Base-by-base conservation (phyloP, 2,329 filamentous ascomycete species). In the Monascus ruber region DNA sequence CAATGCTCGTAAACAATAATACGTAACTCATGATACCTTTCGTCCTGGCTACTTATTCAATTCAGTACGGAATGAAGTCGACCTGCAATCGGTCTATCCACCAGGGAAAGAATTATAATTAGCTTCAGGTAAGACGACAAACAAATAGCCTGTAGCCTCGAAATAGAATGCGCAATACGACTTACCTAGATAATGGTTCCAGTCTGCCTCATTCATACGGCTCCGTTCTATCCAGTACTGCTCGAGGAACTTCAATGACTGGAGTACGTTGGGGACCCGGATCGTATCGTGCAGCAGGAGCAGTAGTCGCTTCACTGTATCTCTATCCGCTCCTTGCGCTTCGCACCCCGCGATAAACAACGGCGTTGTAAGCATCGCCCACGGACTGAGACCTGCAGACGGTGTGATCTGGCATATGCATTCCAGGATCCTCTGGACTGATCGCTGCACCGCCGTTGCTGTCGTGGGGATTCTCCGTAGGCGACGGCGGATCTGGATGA, bases 291-390 rank as follows among this genome's bases (percentile, higher is more conserved):
- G 58, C 34, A 65, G 47, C 26, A 53, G 53, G 0, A 50, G 46
- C 5, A 66, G 45, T 24, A 66, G 36, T 24, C 47, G 45, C 28
- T 54, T 50, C 9, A 65, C 56, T 7, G 48, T 51, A 27, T 53
- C 54, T 5, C 60, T 54, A 40, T 66, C 62, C 27, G 60, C 48
- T 2, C 53, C 60, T 5, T 55, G 47, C 11, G 63, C 62, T 37
- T 66, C 63, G 35, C 63, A 66, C 3, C 64, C 64, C 5, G 63
- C 64, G 34, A 64, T 65, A 40, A 67, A 67, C 5, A 67, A 44
- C 5, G 64, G 63, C 5, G 64, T 67, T 17, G 64, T 66, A 10
- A 66, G 49, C 47, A 67, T 57, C 5, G 62, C 61, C 55, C 61
- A 63, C 6, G 64, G 64, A 35, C 62, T 64, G 4, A 65, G 49